Conservation (phyloP, 495 filamentous ascomycete species). For the Penicillium longicatenatum region DNA sequence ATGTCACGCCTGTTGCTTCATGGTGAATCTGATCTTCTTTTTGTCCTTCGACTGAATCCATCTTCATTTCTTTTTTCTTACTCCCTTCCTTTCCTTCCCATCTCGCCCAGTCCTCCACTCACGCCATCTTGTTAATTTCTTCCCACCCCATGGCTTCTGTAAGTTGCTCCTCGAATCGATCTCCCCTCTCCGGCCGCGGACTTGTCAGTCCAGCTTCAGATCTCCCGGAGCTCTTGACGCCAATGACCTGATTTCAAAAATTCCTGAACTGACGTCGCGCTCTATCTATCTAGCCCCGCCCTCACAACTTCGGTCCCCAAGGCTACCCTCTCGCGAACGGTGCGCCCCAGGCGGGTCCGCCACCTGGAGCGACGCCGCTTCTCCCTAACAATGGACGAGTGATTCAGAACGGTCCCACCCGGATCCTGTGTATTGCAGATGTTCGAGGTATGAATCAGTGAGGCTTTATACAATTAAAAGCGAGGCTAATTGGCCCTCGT, state of each 20-base stretch:
- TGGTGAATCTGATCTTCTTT: constrained; percentile 26
- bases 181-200: constrained; percentile 21
- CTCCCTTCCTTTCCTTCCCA: constrained; percentile 19
- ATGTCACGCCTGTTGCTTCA: constrained; percentile 29
- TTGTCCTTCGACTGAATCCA: constrained; percentile 24
- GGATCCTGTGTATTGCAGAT: constrained; percentile 95
- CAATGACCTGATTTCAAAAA: neutral
- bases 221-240: constrained; percentile 1
- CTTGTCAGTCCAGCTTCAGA: constrained; percentile 15
- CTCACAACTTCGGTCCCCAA: constrained; percentile 50
- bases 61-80: constrained; percentile 24
- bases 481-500: constrained; percentile 22
- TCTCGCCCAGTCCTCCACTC: constrained; percentile 15
- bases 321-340: constrained; percentile 54
- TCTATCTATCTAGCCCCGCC: constrained; percentile 40
- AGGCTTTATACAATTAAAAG: neutral
- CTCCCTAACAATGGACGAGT: constrained; percentile 71
- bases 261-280: constrained; percentile 8
- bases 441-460: constrained; percentile 74
- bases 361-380: constrained; percentile 55
- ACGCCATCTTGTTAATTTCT: constrained; percentile 11
- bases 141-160: constrained; percentile 54
- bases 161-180: constrained; percentile 32
- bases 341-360: constrained; percentile 42
- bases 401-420: constrained; percentile 79